Conservation (phyloP, 352 stramenopile genomes). For the Phytopythium litorale region DNA sequence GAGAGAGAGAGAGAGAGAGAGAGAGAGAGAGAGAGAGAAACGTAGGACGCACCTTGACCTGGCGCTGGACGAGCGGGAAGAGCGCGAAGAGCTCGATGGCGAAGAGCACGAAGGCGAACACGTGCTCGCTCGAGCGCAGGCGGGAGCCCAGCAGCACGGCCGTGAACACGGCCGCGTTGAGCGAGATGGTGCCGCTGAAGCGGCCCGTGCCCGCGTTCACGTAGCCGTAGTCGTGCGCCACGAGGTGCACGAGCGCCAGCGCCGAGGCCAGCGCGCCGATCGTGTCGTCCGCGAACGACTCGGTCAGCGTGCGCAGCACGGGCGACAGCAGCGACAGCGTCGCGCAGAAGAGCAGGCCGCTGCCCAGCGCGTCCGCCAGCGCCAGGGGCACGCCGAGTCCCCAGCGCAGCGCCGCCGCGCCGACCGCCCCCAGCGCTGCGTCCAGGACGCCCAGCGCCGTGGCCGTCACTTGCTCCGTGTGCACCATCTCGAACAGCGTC, state of each 20-base stretch:
- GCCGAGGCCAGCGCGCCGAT: constrained; percentile 84
- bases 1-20: too few relatives aligned
- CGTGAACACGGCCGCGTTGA: constrained; percentile 92
- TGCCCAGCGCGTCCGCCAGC: constrained; percentile 48
- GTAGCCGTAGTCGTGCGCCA: constrained; percentile 90
- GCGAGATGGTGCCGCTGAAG: constrained; percentile 86
- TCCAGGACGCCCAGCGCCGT: constrained; percentile 54
- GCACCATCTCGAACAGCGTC: constrained; percentile 74
- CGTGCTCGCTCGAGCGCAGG: constrained; percentile 88
- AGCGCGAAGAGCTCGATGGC: constrained; percentile 90
- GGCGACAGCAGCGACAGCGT: constrained; percentile 86
- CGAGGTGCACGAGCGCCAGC: constrained; percentile 81
- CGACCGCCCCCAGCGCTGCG: constrained; percentile 42
- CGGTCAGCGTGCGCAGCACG: constrained; percentile 88
- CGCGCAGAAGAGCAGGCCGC: constrained; percentile 78
- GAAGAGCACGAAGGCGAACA: constrained; percentile 89
- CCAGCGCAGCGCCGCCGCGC: constrained; percentile 53
- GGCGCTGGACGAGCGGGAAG: constrained; percentile 83
- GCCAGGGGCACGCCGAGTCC: constrained; percentile 32
- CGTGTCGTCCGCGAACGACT: constrained; percentile 90
- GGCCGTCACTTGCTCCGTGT: constrained; percentile 49
- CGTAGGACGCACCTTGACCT: constrained; percentile 60
- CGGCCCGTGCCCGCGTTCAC: constrained; percentile 77
- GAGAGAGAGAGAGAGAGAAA: not conserved
- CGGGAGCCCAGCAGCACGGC: constrained; percentile 89